Evolutionary conservation across 805 yeast genomes (phyloP), one percentile per base, ranked within the genome.

Genomic region (Candida rishiriensis): DNA sequence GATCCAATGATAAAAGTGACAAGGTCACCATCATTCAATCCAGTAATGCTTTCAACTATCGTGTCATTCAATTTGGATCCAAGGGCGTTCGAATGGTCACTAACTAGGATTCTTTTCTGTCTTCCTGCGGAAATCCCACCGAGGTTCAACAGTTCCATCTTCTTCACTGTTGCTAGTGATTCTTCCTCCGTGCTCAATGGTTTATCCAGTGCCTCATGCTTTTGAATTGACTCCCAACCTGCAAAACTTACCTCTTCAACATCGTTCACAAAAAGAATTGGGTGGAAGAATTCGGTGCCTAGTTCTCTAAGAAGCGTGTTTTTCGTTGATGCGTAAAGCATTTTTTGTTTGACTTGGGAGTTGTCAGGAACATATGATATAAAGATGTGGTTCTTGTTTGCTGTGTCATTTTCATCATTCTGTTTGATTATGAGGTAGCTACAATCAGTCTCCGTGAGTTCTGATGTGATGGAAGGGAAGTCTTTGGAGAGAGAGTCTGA

Each of bases 261-360:
- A 29, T 75, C 79, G 35, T 85, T 81, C 65, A 83, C 70, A 47
- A 76, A 73, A 8, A 83, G 58, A 39, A 73, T 67, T 2, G 75
- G 73, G 34, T 68, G 57, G 61, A 82, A 76, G 42, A 68, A 65
- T 44, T 73, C 75, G 14, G 69, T 56, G 5, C 97, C 97, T 34
- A 91, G 70, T 49, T 84, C 83, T 53, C 85, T 79, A 44, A 86
- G 66, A 32, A 93, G 64, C 1, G 93, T 79, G 61, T 79, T 84
- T 49, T 88, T 88, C 10, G 95, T 82, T 2, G 97, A 87, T 4
- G 98, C 98, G 62, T 90, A 93, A 39, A 93, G 71, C 97, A 93
- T 93, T 63, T 91, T 93, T 44, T 76, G 73, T 46, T 89, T 76
- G 33, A 91, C 90, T 2, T 83, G 80, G 9, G 97, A 86, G 40